Evolutionary conservation across 176 grass and related monocot genomes (phyloP).

Genomic region (Phoenix dactylifera): DNA sequence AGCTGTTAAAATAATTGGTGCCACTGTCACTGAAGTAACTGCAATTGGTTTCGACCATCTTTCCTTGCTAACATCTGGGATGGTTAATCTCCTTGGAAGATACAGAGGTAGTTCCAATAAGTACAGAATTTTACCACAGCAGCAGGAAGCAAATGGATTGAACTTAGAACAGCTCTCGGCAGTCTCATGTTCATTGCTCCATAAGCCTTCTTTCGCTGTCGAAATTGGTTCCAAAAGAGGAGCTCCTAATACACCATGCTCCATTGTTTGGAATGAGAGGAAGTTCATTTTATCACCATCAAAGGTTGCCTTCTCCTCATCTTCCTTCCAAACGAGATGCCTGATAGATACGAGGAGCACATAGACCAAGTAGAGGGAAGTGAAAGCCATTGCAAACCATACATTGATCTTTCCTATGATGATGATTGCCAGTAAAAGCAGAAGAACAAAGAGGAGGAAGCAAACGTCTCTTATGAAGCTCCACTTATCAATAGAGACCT

Average conservation of each 20-base stretch:
- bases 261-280: slow-evolving; percentile 1
- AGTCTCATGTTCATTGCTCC: background rate
- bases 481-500: slow-evolving; percentile 23
- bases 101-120: slow-evolving; percentile 37
- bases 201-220: background rate
- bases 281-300: slow-evolving; percentile 14
- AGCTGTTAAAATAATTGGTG: slow-evolving; percentile 34
- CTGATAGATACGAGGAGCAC: slow-evolving; percentile 43
- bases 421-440: slow-evolving; percentile 22
- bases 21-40: slow-evolving; percentile 36
- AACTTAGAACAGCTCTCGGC: background rate
- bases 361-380: slow-evolving; percentile 54
- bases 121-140: slow-evolving; percentile 1
- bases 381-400: slow-evolving; percentile 36
- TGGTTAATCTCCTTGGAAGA: slow-evolving; percentile 51
- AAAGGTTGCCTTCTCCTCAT: slow-evolving; percentile 3
- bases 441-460: slow-evolving; percentile 49
- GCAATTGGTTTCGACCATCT: slow-evolving; percentile 55
- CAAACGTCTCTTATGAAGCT: slow-evolving; percentile 46
- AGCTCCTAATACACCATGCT: slow-evolving; percentile 5
- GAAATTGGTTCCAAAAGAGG: slow-evolving; percentile 20
- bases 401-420: slow-evolving; percentile 38
- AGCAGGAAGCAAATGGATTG: background rate
- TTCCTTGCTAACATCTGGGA: slow-evolving; percentile 53
- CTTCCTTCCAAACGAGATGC: slow-evolving; percentile 13